Percentiles rank a stretch among this genome's conserved stretches.
Evolutionary conservation across 2,329 filamentous ascomycete genomes (phyloP).

Genomic region (Colletotrichum sp.): DNA sequence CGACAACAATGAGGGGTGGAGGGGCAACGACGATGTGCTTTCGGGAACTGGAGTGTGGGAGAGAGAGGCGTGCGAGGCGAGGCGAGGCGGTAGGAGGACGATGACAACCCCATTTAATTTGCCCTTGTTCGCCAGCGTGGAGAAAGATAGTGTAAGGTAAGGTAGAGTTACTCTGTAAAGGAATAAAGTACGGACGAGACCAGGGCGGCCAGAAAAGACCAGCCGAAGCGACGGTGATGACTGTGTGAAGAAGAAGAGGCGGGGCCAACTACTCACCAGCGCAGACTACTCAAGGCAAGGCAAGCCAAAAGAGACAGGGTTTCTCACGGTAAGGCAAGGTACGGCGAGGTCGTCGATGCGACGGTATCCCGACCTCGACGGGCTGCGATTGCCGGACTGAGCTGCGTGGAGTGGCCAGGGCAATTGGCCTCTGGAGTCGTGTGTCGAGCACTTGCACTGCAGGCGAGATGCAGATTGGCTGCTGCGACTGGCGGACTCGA

Average conservation of each 20-base stretch:
- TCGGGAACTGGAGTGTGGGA: background rate
- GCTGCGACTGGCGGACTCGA: background rate
- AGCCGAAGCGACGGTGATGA: background rate
- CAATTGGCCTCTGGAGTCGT: background rate
- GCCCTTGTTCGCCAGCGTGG: background rate
- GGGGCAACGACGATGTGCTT: background rate
- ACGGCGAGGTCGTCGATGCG: background rate
- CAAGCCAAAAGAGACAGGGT: background rate
- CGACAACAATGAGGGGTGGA: slow-evolving; percentile 8
- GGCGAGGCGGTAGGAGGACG: background rate
- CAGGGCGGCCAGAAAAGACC: background rate
- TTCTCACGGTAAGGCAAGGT: background rate
- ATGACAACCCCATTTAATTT: background rate
- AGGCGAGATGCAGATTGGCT: background rate
- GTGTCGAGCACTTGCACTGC: background rate
- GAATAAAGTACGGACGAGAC: background rate
- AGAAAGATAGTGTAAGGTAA: background rate
- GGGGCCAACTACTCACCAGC: background rate
- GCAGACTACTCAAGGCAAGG: background rate
- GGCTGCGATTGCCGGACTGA: background rate
- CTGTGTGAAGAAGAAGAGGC: background rate
- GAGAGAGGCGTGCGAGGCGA: background rate
- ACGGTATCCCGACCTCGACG: slow-evolving; percentile 12
- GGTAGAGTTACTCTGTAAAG: background rate
- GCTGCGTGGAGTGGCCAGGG: background rate